Base-by-base conservation (phyloP, 495 filamentous ascomycete genomes). In the Podospora tetraspora region DNA sequence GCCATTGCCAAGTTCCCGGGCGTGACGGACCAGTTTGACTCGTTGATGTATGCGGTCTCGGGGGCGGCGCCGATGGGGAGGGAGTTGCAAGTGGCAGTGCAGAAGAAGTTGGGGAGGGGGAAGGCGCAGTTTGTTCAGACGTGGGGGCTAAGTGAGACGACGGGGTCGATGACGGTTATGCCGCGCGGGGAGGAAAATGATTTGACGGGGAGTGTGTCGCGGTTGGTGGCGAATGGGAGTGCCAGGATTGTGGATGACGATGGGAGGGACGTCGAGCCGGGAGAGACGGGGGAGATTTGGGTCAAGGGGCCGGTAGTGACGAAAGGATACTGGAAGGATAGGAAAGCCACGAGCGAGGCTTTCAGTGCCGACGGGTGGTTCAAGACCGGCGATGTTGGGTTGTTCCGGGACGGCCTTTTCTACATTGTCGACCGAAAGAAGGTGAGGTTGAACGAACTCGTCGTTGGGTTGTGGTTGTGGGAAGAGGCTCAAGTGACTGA, bases 401-500 rank as follows among this genome's bases (percentile, higher is more conserved):
- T 79, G 25, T 82, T 88, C 23, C 84, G 86, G 70, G 72, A 81
- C 6, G 74, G 81, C 3, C 80, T 81, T 37, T 78, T 85, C 56
- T 79, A 75, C 67, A 74, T 93, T 69, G 90, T 91, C 2, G 91
- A 92, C 71, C 86, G 91, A 32, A 88, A 91, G 61, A 94, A 94
- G 82, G 75, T 73, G 52, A 43, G 68, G 68, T 25, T 52, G 4
- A 32, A 63, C 5, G 61, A 24, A 23, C 62, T 12, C 23, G 22
- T 43, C 13, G 1, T n/a, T 52, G 32, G 11, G 32, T 4, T 3
- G 11, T 19, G 11, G 32, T 4, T 3, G 11, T 19, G 34, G 0
- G 13, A 43, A 6, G 61, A 37, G 10, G 0, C 19, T 21, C 37
- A 57, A 1, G 11, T 63, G 37, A 57, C 19, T 10, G 62, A 12